A percentile compares a stretch with the other conserved stretches of the same genome.
phyloP scores from a whole-genome alignment of 1,139 yeast species.

The Dujonia santamariae region DNA sequence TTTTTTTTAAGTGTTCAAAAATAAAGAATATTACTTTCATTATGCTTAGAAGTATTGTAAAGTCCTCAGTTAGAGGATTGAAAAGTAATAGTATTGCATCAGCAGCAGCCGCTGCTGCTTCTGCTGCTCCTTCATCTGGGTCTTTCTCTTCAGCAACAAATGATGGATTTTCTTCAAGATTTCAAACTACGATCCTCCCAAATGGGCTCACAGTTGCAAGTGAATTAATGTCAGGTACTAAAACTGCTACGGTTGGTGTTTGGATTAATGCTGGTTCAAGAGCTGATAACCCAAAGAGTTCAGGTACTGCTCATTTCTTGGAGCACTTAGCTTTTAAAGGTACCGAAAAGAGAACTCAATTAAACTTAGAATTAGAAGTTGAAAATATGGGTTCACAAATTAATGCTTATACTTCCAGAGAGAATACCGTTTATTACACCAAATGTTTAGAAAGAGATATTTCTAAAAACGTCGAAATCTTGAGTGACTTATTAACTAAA shows the following conservation, averaged over 20 bases:
- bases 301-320: constrained; percentile 95
- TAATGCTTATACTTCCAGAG: constrained; percentile 96
- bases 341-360: constrained; percentile 77
- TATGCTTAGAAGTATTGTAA: no score
- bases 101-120: constrained; percentile 2
- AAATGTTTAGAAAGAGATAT: constrained; percentile 80
- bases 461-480: constrained; percentile 80
- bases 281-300: constrained; percentile 81
- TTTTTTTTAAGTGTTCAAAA: no score
- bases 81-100: background rate
- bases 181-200: constrained; percentile 23
- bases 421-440: constrained; percentile 95
- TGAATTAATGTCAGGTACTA: constrained; percentile 81
- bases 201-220: constrained; percentile 95
- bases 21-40: no score
- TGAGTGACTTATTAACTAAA: constrained; percentile 84
- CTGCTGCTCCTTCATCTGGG: constrained; percentile 4
- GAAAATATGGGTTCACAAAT: constrained; percentile 96
- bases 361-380: constrained; percentile 83
- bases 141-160: background rate
- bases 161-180: constrained; percentile 16
- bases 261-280: constrained; percentile 98
- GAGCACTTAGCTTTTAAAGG: constrained; percentile 98
- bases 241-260: constrained; percentile 96
- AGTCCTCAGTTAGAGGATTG: background rate